Evolutionary conservation across 1,284 basidiomycete species (phyloP), one percentile per base, ranked within the genome.

Genomic region (Fistulinella staudtii): DNA sequence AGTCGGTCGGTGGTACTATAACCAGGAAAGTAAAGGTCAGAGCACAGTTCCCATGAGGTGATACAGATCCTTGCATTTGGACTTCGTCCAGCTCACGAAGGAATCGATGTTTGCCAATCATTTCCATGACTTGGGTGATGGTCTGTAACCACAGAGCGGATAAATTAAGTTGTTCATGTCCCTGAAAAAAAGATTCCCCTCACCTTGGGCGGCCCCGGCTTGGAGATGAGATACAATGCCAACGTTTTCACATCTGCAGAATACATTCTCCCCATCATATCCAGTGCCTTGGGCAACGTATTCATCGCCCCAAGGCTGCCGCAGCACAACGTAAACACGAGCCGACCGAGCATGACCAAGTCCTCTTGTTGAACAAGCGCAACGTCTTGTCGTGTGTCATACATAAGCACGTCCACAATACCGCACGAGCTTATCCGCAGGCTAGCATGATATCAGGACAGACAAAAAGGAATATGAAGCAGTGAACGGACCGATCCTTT

Each of bases 71-170:
- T 53, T 57, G 91, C 89, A 77, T 79, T 50, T 91, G 78, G 29
- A 85, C 75, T 22, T 90, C 89, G 50, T 94, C 88, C 61, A 97
- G 76, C 68, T 98, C 94, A 36, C 78, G 77, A 38, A 89, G 65
- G 21, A 95, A 69, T 50, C 81, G 79, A 22, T 77, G 50, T 27
- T 51, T 79, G 13, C 83, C 85, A 35, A 96, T 81, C 70, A 89
- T 81, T 25, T 89, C 84, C 44, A 93, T 74, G 17, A 94, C 71
- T 49, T 92, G 85, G 30, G 84, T 81, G 50, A 96, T 85, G 36
- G 63, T 84, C 80, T 93, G 69, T 50, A 51, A 20, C 50, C 37
- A 27, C 18, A 38, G n/a, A n/a, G n/a, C 13, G 5, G 8, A 31
- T n/a, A n/a, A 5, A 15, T 31, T n/a, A 6, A 31, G 13, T 3